These are phyloP conservation scores for Rhizoclosmatium globosum DNA, from an alignment of 192 early-diverging fungal genomes.

Conservation along the genomic window DNA sequence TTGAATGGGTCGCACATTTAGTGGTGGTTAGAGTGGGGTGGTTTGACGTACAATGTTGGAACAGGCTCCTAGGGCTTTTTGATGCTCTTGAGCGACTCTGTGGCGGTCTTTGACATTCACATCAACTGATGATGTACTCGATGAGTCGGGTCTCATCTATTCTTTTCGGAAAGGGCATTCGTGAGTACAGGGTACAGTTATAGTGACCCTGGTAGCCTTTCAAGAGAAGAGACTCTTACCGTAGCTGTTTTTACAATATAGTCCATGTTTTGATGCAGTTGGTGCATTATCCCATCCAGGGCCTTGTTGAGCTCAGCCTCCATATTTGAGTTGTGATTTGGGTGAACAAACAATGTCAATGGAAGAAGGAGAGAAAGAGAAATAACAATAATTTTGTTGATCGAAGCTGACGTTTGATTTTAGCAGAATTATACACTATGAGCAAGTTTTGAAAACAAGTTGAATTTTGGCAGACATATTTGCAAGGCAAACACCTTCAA, in stretches of 20 bases:
- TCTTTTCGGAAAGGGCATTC: not conserved
- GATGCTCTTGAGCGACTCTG: slow-evolving; percentile 50
- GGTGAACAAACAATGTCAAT: no score
- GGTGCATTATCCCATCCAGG: not conserved
- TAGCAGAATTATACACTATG: no score
- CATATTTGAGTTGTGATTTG: slow-evolving; percentile 9
- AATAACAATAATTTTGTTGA: no score
- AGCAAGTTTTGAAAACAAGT: no score
- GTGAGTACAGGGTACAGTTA: not conserved
- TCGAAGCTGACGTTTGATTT: no score
- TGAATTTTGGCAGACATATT: no score
- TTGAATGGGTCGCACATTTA: not conserved
- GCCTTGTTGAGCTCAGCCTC: slow-evolving; percentile 23
- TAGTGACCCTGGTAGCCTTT: not conserved
- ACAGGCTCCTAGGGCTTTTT: slow-evolving; percentile 39
- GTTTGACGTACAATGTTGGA: slow-evolving; percentile 48
- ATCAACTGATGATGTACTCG: not conserved
- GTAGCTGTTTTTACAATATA: not conserved
- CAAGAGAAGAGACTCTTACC: not conserved
- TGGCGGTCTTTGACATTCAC: slow-evolving; percentile 40
- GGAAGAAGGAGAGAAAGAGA: no score
- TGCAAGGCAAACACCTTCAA: no score
- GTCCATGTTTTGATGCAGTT: slow-evolving; percentile 26
- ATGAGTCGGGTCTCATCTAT: not conserved
- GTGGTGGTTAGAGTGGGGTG: not conserved